Evolutionary conservation across 2,329 filamentous ascomycete species (phyloP), one percentile per base, ranked within the genome.

Genomic region (Coniochaeta hoffmannii): DNA sequence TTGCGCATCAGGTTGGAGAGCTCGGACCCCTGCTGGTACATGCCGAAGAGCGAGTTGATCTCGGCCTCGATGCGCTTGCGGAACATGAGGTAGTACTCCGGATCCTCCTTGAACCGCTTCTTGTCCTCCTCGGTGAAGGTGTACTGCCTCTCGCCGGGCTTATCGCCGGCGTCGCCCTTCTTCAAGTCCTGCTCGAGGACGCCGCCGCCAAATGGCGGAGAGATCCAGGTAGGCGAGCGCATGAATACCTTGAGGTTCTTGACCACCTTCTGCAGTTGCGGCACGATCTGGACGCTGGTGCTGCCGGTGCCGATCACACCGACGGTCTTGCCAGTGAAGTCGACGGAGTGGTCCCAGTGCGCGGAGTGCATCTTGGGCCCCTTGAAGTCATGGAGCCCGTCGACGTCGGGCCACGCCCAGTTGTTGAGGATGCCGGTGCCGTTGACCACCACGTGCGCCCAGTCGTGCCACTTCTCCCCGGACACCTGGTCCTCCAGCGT

Each of bases 61-160:
- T 70, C 71, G 12, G 68, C 68, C 60, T 76, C 73, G 44, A 77
- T 71, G 32, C 66, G 63, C 62, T 74, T 71, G 35, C 75, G 67
- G 64, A 73, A 76, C 46, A 67, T 61, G 24, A 75, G 66, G 55
- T 71, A 69, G 51, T 71, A 68, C 44, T 70, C 66, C 1, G 73
- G 72, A 57, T 77, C 68, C 30, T 72, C 64, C 2, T 61, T 62
- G 62, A 76, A 76, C 12, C 59, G 65, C 54, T 69, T 58, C 58
- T 69, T 73, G 34, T 74, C 70, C 36, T 65, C 68, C 7, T 71
- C 67, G 17, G 50, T 53, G 32, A 36, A 53, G 17, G 66, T 71
- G 61, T 74, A 74, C 60, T 75, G 72, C 50, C 71, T 60, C 56
- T 72, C 67, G 34, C 68, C 68, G 3, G 69, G 67, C 49, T 68